A percentile compares a stretch with the other conserved stretches of the same genome.
Conservation (phyloP, 73 alveolate genomes). For the Paramecium sexaurelia region DNA sequence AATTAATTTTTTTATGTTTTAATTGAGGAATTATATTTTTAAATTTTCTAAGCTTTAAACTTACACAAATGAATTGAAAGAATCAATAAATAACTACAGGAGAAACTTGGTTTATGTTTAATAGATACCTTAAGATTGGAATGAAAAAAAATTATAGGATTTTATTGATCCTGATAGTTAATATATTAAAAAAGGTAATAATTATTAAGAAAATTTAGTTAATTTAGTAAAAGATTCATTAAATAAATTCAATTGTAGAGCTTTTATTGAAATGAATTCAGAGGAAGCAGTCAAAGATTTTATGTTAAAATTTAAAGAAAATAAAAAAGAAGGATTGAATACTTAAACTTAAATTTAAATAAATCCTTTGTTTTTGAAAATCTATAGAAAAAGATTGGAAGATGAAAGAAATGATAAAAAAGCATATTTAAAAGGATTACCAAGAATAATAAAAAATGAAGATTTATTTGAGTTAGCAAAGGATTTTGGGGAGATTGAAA, state of each 20-base stretch:
- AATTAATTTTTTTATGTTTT: no score
- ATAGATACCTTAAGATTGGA: not conserved
- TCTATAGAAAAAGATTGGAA: not conserved
- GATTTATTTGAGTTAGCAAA: not conserved
- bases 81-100: not conserved
- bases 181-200: not conserved
- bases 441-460: conserved; percentile 9
- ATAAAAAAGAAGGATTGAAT: not conserved
- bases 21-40: no score
- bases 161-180: not conserved
- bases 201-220: not conserved
- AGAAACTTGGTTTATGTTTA: not conserved
- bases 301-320: not conserved
- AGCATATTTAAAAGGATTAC: not conserved
- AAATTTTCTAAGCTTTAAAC: no score
- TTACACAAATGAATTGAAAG: no score
- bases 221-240: not conserved
- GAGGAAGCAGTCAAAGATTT: not conserved
- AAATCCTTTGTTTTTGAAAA: not conserved
- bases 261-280: not conserved
- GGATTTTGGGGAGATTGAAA: not conserved
- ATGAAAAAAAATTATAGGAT: not conserved
- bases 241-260: not conserved
- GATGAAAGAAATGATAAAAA: not conserved
- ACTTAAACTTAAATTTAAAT: not conserved